Percentiles rank a stretch among this genome's conserved stretches.
Conservation (phyloP, 208 protist genomes). For the Leishmania lainsoni region DNA sequence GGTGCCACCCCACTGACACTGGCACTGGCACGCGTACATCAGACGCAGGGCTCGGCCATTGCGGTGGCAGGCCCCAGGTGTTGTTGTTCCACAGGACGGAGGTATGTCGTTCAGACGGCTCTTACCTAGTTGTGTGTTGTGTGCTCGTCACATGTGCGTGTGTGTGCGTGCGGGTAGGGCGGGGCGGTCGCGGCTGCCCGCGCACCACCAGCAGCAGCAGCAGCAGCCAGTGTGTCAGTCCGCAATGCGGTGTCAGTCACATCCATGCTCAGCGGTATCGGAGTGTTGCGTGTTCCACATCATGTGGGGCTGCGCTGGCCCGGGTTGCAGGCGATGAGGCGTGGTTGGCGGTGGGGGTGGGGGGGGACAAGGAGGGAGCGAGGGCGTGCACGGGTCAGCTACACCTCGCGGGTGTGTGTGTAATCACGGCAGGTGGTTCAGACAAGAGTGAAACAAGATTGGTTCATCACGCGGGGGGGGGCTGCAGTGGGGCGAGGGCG, state of each 20-base stretch:
- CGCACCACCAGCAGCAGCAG: neutral
- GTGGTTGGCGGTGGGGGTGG: neutral
- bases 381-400: neutral
- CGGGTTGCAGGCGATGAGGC: neutral
- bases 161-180: neutral
- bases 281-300: constrained; percentile 30
- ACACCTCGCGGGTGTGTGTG: constrained; percentile 11
- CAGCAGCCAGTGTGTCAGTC: constrained; percentile 22
- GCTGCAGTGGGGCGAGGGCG: neutral
- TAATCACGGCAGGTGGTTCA: constrained; percentile 10
- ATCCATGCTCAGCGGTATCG: constrained; percentile 39
- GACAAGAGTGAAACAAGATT: constrained; percentile 17
- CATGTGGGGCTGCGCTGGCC: constrained; percentile 13
- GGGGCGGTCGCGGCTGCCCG: neutral
- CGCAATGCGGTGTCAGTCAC: constrained; percentile 27
- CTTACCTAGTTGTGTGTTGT: constrained; percentile 30
- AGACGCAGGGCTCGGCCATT: constrained; percentile 26
- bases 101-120: constrained; percentile 37
- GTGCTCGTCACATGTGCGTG: constrained; percentile 29
- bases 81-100: constrained; percentile 27
- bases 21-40: constrained; percentile 1
- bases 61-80: constrained; percentile 27
- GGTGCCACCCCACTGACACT: neutral
- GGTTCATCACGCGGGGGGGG: constrained; percentile 12
- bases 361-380: neutral